These are phyloP conservation scores for Petrea volubilis DNA, from an alignment of 257 asterid genomes.

Conservation along the genomic window DNA sequence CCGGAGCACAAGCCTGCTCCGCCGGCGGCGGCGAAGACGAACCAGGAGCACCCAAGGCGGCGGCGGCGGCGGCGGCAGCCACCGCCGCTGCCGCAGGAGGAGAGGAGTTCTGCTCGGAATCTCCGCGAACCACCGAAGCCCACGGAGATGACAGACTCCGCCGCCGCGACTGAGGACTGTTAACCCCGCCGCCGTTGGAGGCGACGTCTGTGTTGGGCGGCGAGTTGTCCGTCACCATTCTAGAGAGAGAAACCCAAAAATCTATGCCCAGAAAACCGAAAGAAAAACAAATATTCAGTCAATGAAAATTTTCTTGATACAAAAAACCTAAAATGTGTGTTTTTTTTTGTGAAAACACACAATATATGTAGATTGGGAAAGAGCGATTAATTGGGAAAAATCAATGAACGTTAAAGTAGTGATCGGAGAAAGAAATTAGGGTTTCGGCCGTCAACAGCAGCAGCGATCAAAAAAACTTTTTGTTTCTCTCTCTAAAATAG, in stretches of 20 bases:
- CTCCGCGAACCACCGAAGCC: constrained; percentile 72
- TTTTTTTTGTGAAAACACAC: neutral
- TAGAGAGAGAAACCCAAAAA: neutral
- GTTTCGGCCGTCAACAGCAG: constrained; percentile 39
- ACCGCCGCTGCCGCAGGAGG: too few species aligned
- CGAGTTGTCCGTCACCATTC: constrained; percentile 32
- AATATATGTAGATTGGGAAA: neutral
- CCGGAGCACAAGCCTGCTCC: constrained; percentile 38
- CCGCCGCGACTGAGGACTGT: constrained; percentile 41
- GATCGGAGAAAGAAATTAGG: constrained; percentile 33
- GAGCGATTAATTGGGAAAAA: neutral
- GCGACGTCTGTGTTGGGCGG: constrained; percentile 28
- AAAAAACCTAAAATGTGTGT: neutral
- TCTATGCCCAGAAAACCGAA: neutral
- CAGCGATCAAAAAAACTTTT: constrained; percentile 25
- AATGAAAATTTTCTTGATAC: neutral
- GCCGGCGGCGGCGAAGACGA: constrained; percentile 36
- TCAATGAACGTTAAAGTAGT: neutral
- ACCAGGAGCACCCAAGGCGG: constrained; percentile 21
- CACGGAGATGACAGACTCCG: constrained; percentile 46
- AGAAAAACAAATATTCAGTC: neutral
- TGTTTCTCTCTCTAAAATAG: constrained; percentile 25
- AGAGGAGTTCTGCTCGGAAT: constrained; percentile 38
- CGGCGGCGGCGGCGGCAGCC: constrained; percentile 25
- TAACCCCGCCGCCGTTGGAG: constrained; percentile 32